These are phyloP conservation scores for Scutellaria barbata DNA, from an alignment of 257 asterid species.

Conservation along the genomic window DNA sequence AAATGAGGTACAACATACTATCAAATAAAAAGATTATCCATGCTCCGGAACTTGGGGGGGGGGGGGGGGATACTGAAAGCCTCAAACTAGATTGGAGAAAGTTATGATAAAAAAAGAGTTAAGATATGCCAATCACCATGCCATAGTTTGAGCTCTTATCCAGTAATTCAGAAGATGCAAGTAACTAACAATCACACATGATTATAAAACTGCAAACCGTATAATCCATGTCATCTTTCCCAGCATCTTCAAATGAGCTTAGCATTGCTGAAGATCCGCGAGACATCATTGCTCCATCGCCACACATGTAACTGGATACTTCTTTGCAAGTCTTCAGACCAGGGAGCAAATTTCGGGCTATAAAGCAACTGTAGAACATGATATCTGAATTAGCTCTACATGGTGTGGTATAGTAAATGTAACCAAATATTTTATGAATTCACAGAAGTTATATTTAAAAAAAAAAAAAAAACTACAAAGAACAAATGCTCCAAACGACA, in stretches of 20 bases:
- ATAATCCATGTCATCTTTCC: constrained; percentile 56
- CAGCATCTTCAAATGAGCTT: constrained; percentile 59
- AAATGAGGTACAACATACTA: neutral
- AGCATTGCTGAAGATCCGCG: constrained; percentile 55
- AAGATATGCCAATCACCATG: constrained; percentile 15
- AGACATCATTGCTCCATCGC: constrained; percentile 55
- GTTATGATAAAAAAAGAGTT: neutral
- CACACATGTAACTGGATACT: constrained; percentile 76
- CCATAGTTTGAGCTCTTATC: constrained; percentile 1
- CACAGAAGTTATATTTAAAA: constrained; percentile 7
- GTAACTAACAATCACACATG: constrained; percentile 8
- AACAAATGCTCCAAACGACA: neutral
- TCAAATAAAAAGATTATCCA: neutral
- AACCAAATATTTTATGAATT: neutral
- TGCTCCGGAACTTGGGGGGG: constrained; percentile 20
- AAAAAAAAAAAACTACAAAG: neutral
- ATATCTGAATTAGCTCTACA: constrained; percentile 31
- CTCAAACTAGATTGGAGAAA: neutral
- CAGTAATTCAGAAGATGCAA: neutral
- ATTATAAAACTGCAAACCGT: constrained; percentile 53
- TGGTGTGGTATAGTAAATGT: constrained; percentile 19
- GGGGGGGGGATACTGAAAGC: constrained; percentile 9
- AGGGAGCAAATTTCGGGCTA: constrained; percentile 89
- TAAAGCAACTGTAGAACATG: constrained; percentile 71
- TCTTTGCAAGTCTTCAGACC: constrained; percentile 91